phyloP scores from a whole-genome alignment of 148 eudicot genomes.

The Cornus florida region DNA sequence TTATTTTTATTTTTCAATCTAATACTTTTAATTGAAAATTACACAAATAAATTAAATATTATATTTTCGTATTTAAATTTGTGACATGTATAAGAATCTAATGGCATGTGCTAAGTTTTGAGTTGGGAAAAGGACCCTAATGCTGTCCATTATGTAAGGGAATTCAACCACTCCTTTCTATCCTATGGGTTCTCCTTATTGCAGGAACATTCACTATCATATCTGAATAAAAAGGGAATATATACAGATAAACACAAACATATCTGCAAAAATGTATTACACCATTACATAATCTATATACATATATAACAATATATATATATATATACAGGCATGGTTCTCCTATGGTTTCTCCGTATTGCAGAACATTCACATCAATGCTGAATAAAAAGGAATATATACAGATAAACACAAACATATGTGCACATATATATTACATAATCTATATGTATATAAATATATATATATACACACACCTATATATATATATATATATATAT shows the following conservation, averaged over 20 bases:
- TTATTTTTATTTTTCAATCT: not conserved
- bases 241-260: no score
- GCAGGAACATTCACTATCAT: not conserved
- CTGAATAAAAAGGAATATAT: not conserved
- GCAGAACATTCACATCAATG: not conserved
- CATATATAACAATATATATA: no score
- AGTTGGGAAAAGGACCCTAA: not conserved
- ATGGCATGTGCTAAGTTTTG: not conserved
- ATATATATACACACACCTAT: no score
- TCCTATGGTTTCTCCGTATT: not conserved
- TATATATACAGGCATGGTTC: no score
- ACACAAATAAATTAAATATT: not conserved
- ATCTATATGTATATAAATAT: no score
- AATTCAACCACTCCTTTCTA: not conserved
- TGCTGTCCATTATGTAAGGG: not conserved
- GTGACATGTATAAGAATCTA: not conserved
- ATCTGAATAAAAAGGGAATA: not conserved
- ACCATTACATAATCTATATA: no score
- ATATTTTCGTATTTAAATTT: not conserved
- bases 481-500: no score
- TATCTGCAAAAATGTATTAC: no score
- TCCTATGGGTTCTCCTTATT: not conserved
- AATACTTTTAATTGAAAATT: not conserved
- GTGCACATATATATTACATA: not conserved
- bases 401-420: not conserved